Conservation (phyloP, 2,329 filamentous ascomycete species). For the Elsinoe arachidis region DNA sequence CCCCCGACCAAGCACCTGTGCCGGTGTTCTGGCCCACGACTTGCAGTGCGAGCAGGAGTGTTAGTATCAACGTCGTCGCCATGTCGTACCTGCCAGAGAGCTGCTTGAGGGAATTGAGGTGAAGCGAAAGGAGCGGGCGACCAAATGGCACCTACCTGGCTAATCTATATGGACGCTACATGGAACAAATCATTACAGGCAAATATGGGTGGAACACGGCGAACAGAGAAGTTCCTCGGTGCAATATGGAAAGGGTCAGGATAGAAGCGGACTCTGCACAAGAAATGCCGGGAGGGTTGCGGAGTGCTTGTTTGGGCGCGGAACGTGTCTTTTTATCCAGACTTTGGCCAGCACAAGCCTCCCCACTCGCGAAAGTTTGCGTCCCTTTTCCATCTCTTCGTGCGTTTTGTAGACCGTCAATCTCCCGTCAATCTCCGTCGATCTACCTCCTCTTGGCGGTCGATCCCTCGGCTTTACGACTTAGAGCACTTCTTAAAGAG, state of each 20-base stretch:
- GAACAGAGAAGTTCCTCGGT: not conserved
- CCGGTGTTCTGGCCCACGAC: slow-evolving; percentile 51
- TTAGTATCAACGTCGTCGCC: not conserved
- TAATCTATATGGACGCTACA: not conserved
- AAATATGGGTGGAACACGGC: not conserved
- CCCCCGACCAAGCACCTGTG: slow-evolving; percentile 63
- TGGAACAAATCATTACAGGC: not conserved
- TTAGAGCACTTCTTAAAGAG: too few relatives aligned
- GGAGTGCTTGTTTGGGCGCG: not conserved
- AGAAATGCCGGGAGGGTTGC: not conserved
- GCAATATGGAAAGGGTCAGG: not conserved
- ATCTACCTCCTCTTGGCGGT: too few relatives aligned
- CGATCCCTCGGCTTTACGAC: too few relatives aligned
- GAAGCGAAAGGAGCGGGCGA: not conserved
- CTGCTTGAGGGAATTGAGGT: not conserved
- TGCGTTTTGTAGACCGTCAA: too few relatives aligned
- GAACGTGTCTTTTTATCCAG: not conserved
- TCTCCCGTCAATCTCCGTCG: too few relatives aligned
- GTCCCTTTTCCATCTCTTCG: too few relatives aligned
- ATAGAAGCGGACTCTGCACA: not conserved
- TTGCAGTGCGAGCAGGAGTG: not conserved
- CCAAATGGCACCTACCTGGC: not conserved
- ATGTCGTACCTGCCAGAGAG: not conserved
- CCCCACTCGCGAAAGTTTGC: too few relatives aligned
- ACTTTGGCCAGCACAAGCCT: not conserved